phyloP scores from a whole-genome alignment of 441 rosid species.

The Breynia disticha region DNA sequence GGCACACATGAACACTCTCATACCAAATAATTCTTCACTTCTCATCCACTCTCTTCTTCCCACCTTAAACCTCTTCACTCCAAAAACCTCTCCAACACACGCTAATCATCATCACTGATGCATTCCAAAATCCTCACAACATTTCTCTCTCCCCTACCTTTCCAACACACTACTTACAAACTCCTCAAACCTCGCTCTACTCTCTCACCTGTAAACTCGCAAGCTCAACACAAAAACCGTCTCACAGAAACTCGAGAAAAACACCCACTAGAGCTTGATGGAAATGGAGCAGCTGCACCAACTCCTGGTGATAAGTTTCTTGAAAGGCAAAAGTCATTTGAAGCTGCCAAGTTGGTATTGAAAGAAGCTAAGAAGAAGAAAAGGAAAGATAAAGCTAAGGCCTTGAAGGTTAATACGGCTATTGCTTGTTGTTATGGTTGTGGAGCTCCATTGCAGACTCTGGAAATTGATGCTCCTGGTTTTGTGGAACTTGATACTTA shows the following conservation, averaged over 20 bases:
- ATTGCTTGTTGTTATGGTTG: constrained; percentile 75
- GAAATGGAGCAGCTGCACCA: constrained; percentile 66
- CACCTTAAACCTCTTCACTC: neutral
- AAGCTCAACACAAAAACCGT: constrained; percentile 9
- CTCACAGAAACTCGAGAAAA: constrained; percentile 21
- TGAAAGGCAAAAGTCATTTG: constrained; percentile 46
- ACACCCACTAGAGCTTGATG: constrained; percentile 33
- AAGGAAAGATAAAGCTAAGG: constrained; percentile 22
- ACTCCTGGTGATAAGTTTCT: constrained; percentile 65
- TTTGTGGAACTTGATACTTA: constrained; percentile 56
- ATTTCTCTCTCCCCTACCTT: constrained; percentile 33
- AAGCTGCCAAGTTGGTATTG: constrained; percentile 45
- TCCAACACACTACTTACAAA: constrained; percentile 21
- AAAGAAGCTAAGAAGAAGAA: constrained; percentile 41
- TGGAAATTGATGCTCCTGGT: constrained; percentile 72
- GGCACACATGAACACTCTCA: no score
- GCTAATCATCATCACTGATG: constrained; percentile 22
- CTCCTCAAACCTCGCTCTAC: constrained; percentile 22
- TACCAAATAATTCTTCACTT: no score
- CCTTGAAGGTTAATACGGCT: constrained; percentile 30
- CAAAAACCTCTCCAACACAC: neutral
- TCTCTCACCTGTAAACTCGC: constrained; percentile 22
- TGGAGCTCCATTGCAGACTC: constrained; percentile 90
- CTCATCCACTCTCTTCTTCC: no score
- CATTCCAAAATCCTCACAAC: constrained; percentile 47